Conservation (phyloP, 768 basidiomycete genomes). For the Suillus bovinus region DNA sequence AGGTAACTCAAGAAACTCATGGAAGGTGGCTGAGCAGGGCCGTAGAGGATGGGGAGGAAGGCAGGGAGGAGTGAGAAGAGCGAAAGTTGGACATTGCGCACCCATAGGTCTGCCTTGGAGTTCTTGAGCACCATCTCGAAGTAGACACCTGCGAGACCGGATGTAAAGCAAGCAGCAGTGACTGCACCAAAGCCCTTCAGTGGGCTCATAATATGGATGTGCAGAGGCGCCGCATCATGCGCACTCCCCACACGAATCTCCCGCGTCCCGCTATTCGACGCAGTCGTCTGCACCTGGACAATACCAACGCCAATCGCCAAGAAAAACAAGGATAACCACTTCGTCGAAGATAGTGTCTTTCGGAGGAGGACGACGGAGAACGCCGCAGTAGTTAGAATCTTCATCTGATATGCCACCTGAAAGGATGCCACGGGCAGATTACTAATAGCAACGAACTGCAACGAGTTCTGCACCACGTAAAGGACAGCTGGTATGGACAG, state of each 20-base stretch:
- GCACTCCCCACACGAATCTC: slow-evolving; percentile 62
- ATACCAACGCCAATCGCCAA: slow-evolving; percentile 92
- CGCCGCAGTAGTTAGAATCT: slow-evolving; percentile 94
- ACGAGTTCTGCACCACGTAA: slow-evolving; percentile 94
- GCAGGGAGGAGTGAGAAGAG: slow-evolving; percentile 92
- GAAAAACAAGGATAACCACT: slow-evolving; percentile 91
- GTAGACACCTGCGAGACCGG: slow-evolving; percentile 89
- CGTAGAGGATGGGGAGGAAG: slow-evolving; percentile 72
- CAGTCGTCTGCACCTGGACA: slow-evolving; percentile 84
- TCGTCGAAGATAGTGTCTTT: slow-evolving; percentile 64
- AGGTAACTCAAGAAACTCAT: slow-evolving; percentile 55
- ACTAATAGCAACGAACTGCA: slow-evolving; percentile 94
- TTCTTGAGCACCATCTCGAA: slow-evolving; percentile 93
- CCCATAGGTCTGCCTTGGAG: slow-evolving; percentile 83
- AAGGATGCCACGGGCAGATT: slow-evolving; percentile 97
- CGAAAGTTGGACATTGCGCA: slow-evolving; percentile 87
- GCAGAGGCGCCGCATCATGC: slow-evolving; percentile 57
- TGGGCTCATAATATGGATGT: slow-evolving; percentile 78
- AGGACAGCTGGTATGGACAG: slow-evolving; percentile 95
- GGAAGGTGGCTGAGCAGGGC: slow-evolving; percentile 40
- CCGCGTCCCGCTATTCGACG: slow-evolving; percentile 30
- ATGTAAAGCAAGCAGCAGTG: slow-evolving; percentile 83
- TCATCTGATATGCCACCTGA: slow-evolving; percentile 98
- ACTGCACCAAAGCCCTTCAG: slow-evolving; percentile 84
- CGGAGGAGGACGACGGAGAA: slow-evolving; percentile 87